These are phyloP conservation scores for Gossypium longicalyx DNA, from an alignment of 345 rosid species.

Conservation along the genomic window DNA sequence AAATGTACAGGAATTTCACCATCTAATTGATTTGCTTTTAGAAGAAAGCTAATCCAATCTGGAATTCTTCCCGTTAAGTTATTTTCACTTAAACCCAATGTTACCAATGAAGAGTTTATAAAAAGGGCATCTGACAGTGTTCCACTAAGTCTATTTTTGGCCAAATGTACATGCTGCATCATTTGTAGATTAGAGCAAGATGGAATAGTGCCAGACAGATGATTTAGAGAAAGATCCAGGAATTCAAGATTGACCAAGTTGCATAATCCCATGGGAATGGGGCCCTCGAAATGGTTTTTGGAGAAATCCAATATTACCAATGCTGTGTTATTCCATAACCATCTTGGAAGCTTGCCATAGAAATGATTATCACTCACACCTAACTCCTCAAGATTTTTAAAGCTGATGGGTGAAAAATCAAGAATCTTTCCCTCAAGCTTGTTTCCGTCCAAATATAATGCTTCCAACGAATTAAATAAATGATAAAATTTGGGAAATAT, in stretches of 20 bases:
- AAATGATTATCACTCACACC: constrained; percentile 22
- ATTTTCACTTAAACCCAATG: constrained; percentile 11
- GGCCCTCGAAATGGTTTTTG: constrained; percentile 6
- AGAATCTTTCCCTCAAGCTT: not conserved
- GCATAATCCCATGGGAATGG: constrained; percentile 7
- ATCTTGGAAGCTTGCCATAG: constrained; percentile 8
- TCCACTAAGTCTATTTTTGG: not conserved
- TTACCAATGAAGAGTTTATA: not conserved
- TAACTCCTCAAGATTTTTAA: not conserved
- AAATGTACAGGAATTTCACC: constrained; percentile 15
- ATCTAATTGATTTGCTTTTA: constrained; percentile 14
- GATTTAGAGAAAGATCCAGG: not conserved
- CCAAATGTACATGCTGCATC: not conserved
- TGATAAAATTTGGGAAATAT: not conserved
- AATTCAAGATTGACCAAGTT: fast-evolving
- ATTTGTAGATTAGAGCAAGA: not conserved
- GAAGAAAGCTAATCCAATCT: constrained; percentile 8
- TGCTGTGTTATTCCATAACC: not conserved
- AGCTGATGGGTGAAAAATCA: not conserved
- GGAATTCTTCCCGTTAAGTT: constrained; percentile 5
- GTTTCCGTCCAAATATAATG: constrained; percentile 10
- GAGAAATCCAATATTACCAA: not conserved
- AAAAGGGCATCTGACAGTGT: not conserved
- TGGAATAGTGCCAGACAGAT: not conserved
- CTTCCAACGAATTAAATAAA: not conserved